phyloP scores from a whole-genome alignment of 2,329 filamentous ascomycete species.

The Sporothrix sp. region DNA sequence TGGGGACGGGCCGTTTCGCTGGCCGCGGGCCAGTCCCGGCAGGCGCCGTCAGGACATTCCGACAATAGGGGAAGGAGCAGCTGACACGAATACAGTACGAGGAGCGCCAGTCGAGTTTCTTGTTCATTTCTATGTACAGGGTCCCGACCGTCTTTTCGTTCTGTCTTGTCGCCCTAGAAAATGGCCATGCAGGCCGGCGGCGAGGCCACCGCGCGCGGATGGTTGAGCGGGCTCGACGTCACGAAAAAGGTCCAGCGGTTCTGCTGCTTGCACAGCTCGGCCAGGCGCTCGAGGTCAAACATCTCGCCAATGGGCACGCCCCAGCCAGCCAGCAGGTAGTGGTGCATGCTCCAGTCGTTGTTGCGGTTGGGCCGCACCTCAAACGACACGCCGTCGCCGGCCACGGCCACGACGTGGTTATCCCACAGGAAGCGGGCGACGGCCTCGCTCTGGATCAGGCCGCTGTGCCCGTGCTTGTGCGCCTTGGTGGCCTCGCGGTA shows the following conservation, averaged over 20 bases:
- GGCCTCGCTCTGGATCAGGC: constrained; percentile 39
- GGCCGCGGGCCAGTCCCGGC: too few species aligned
- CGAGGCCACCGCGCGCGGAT: constrained; percentile 3
- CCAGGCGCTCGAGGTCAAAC: constrained; percentile 11
- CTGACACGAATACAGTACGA: too few species aligned
- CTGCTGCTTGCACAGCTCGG: constrained; percentile 4
- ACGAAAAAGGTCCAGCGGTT: constrained; percentile 10
- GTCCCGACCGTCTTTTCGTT: too few species aligned
- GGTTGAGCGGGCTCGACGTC: constrained; percentile 8
- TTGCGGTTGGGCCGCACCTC: constrained; percentile 25
- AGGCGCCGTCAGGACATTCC: too few species aligned
- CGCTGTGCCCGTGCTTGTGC: constrained; percentile 17
- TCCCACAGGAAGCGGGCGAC: constrained; percentile 49
- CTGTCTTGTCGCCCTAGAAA: background rate
- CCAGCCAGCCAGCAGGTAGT: constrained; percentile 9
- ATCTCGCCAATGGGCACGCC: constrained; percentile 13
- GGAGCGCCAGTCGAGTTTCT: too few species aligned
- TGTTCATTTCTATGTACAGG: too few species aligned
- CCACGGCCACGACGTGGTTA: constrained; percentile 42
- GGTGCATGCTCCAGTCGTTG: constrained; percentile 9
- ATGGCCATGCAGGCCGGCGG: constrained; percentile 4
- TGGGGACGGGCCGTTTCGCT: too few species aligned
- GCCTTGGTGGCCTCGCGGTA: constrained; percentile 19
- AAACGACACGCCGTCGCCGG: constrained; percentile 43
- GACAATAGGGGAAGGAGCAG: too few species aligned